Evolutionary conservation across 2,329 filamentous ascomycete species (phyloP).

Genomic region (Myrmaecium sp.): DNA sequence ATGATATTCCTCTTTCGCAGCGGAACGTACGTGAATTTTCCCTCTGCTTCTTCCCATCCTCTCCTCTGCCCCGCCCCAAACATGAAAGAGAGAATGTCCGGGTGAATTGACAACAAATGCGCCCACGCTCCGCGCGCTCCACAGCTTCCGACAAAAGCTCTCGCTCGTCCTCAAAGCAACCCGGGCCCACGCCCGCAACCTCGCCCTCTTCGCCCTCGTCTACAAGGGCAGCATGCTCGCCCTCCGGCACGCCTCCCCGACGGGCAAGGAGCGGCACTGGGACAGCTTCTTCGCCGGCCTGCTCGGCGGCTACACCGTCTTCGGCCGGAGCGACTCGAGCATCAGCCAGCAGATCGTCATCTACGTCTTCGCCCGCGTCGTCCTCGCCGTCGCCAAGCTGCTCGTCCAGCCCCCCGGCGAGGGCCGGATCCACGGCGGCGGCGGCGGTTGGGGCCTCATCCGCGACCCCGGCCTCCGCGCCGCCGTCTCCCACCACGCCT

Average conservation of each 20-base stretch:
- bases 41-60: conserved; percentile 1
- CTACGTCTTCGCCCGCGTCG: conserved; percentile 88
- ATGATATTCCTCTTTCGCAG: conserved; percentile 97
- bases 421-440: conserved; percentile 17
- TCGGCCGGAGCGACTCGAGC: conserved; percentile 65
- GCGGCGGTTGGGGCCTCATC: conserved; percentile 24
- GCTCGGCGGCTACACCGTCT: conserved; percentile 81
- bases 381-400: conserved; percentile 68
- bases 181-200: conserved; percentile 74
- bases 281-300: conserved; percentile 79
- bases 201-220: conserved; percentile 76
- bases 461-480: conserved; percentile 19
- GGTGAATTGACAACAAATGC: no score
- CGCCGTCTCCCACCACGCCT: conserved; percentile 44
- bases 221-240: conserved; percentile 75
- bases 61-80: conserved; percentile 2
- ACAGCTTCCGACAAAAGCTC: conserved; percentile 56
- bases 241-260: conserved; percentile 40
- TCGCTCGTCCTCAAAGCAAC: conserved; percentile 71
- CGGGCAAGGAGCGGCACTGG: conserved; percentile 47
- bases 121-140: no score
- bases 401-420: conserved; percentile 45
- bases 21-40: conserved; percentile 47
- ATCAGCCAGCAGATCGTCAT: conserved; percentile 96
- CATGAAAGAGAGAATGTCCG: conserved; percentile 5